Conservation (phyloP, 208 protist genomes). For the Crithidia acanthocephali region DNA sequence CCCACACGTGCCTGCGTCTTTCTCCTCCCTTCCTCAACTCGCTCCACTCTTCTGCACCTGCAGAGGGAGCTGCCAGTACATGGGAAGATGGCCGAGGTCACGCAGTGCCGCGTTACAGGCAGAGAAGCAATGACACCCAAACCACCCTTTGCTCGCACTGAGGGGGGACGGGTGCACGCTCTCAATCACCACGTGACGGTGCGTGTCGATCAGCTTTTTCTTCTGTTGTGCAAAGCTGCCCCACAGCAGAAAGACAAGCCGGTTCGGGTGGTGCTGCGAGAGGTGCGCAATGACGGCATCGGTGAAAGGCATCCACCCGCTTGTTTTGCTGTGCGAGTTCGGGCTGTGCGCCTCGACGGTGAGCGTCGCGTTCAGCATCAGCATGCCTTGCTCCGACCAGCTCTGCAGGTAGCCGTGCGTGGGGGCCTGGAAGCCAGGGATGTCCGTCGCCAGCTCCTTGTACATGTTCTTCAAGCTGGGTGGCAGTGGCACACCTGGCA, state of each 20-base stretch:
- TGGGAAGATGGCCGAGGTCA: slow-evolving; percentile 65
- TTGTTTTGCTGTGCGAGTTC: slow-evolving; percentile 92
- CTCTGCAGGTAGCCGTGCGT: slow-evolving; percentile 93
- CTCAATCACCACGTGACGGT: slow-evolving; percentile 90
- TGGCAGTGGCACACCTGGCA: slow-evolving; percentile 83
- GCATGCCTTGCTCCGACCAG: slow-evolving; percentile 97
- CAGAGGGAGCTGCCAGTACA: slow-evolving; percentile 82
- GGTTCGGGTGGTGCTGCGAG: slow-evolving; percentile 55
- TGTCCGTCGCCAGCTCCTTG: slow-evolving; percentile 93
- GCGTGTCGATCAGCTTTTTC: slow-evolving; percentile 76
- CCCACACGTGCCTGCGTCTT: too few relatives aligned
- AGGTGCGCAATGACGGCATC: slow-evolving; percentile 92
- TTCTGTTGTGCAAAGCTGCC: slow-evolving; percentile 95
- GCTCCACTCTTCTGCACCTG: slow-evolving; percentile 2
- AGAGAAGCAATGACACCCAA: slow-evolving; percentile 84
- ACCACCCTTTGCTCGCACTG: slow-evolving; percentile 71
- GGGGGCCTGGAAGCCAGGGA: slow-evolving; percentile 82
- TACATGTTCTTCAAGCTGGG: slow-evolving; percentile 97
- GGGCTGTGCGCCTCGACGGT: slow-evolving; percentile 94
- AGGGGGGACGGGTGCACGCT: slow-evolving; percentile 90
- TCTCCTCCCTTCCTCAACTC: too few relatives aligned
- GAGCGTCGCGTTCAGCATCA: slow-evolving; percentile 97
- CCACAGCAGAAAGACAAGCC: slow-evolving; percentile 97
- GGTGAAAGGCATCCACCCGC: slow-evolving; percentile 96
- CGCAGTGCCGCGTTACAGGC: slow-evolving; percentile 80